phyloP scores from a whole-genome alignment of 2,329 filamentous ascomycete genomes.

The Septoria petroselini region DNA sequence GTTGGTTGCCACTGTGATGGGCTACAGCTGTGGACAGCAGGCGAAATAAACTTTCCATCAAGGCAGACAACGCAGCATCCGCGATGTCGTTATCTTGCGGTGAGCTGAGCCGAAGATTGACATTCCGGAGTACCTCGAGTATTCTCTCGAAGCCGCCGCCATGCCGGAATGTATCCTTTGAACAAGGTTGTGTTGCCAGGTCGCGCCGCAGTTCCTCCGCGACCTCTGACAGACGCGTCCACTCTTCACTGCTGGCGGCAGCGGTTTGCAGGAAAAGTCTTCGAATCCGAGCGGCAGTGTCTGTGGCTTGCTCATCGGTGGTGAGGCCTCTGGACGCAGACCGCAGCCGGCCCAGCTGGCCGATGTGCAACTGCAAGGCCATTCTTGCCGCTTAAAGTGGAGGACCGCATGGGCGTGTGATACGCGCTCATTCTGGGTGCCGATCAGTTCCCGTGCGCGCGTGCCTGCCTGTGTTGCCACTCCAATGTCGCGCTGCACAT shows the following conservation, averaged over 20 bases:
- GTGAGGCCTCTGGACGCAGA: conserved; percentile 32
- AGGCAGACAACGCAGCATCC: conserved; percentile 1
- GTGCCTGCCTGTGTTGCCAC: conserved; percentile 3
- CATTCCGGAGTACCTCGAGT: conserved; percentile 23
- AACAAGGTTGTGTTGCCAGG: conserved; percentile 18
- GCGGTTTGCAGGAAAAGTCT: conserved; percentile 21
- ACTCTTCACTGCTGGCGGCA: conserved; percentile 21
- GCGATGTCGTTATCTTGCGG: conserved; percentile 13
- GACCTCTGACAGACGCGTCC: conserved; percentile 19
- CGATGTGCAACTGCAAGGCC: conserved; percentile 25
- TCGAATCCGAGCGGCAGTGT: conserved; percentile 29
- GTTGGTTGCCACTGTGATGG: conserved; percentile 78
- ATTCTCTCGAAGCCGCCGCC: conserved; percentile 33
- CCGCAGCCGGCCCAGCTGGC: conserved; percentile 27
- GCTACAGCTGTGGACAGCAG: conserved; percentile 73
- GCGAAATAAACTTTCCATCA: conserved; percentile 19
- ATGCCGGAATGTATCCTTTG: conserved; percentile 35
- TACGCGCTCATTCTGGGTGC: conserved; percentile 17
- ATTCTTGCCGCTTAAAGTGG: conserved; percentile 24
- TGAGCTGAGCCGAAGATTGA: conserved; percentile 17
- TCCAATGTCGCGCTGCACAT: too few species aligned
- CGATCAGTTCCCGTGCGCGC: conserved; percentile 16
- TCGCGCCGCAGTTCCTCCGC: conserved; percentile 25
- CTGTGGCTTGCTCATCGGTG: conserved; percentile 29
- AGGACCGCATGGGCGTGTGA: conserved; percentile 6